Percentiles rank a stretch among this genome's conserved stretches.
phyloP scores from a whole-genome alignment of 2,329 filamentous ascomycete genomes.

The Fusarium illudens region DNA sequence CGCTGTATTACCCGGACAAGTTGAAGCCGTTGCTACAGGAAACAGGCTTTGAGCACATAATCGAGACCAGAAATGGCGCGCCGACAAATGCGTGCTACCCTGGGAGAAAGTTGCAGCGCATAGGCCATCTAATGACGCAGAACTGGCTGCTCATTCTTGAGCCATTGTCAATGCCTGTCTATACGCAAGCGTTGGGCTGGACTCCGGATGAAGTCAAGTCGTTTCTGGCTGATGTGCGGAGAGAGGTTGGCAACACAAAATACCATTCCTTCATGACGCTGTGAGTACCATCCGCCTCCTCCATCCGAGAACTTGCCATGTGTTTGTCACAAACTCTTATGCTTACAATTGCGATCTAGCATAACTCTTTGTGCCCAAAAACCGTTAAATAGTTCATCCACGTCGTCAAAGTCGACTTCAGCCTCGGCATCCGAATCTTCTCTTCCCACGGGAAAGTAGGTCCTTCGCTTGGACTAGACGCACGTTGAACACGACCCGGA shows the following conservation, averaged over 20 bases:
- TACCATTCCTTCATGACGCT: slow-evolving; percentile 40
- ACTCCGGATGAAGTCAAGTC: slow-evolving; percentile 24
- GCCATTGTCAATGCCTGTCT: slow-evolving; percentile 35
- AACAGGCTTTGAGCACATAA: slow-evolving; percentile 28
- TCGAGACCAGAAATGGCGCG: slow-evolving; percentile 36
- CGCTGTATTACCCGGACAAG: slow-evolving; percentile 23
- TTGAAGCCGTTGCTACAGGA: slow-evolving; percentile 29
- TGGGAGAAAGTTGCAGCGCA: slow-evolving; percentile 34
- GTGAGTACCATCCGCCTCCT: slow-evolving; percentile 19
- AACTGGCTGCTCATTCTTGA: slow-evolving; percentile 37
- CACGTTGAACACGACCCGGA: not conserved
- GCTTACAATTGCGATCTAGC: slow-evolving; percentile 15
- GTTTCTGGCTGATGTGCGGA: slow-evolving; percentile 30
- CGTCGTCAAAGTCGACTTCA: slow-evolving; percentile 18
- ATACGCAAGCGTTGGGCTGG: slow-evolving; percentile 34
- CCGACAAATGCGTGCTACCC: slow-evolving; percentile 39
- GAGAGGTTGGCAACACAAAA: slow-evolving; percentile 32
- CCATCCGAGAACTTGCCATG: slow-evolving; percentile 4
- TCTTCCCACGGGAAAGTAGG: not conserved
- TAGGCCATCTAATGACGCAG: slow-evolving; percentile 36
- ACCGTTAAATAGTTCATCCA: slow-evolving; percentile 14
- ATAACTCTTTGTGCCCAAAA: slow-evolving; percentile 33
- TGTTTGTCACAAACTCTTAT: not conserved
- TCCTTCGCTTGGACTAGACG: not conserved
- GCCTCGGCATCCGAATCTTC: slow-evolving; percentile 22